Evolutionary conservation across 2,329 filamentous ascomycete genomes (phyloP), one percentile per base, ranked within the genome.

Genomic region (Colletotrichum neosansevieriae): DNA sequence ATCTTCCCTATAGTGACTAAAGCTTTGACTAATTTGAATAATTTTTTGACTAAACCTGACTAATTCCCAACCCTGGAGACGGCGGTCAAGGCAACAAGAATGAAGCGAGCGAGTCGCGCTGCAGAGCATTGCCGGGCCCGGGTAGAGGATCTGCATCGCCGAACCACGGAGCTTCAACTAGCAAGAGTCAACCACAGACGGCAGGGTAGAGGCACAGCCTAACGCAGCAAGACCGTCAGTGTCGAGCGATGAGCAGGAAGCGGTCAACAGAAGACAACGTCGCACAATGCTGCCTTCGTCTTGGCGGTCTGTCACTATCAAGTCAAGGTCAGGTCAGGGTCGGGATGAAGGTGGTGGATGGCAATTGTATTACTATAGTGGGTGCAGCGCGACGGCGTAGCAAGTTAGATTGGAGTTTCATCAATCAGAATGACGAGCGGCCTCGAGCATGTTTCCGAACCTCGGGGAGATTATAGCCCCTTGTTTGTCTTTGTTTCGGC

Each of bases 341-440:
- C n/a, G 17, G 64, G 51, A 57, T 34, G 42, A 45, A 63, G 12
- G 36, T 34, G 24, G 24, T 24, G 24, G 24, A 24, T 24, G 24
- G 24, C 24, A 24, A 4, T 24, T 24, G 24, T 3, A 24, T 24
- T 57, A n/a, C n/a, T n/a, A n/a, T n/a, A 32, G 42, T 56, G 63
- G 17, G 56, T 65, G 62, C 45, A 17, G 38, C 45, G 56, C 12
- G 44, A 34, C n/a, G 54, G 54, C 47, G 54, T 36, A 36, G 51
- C 56, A 45, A 24, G 36, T 53, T 45, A 44, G 47, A 53, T 60
- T 61, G 21, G 32, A 40, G 19, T 40, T 54, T 65, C 63, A 65
- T 65, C 63, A 60, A 60, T 54, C 47, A 32, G 29, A 65, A 65
- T 65, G 45, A 65, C 17, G 62, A 65, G 24, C 57, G 38, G 38